Conservation (phyloP, 352 stramenopile genomes). For the Globisporangium cederbergense region DNA sequence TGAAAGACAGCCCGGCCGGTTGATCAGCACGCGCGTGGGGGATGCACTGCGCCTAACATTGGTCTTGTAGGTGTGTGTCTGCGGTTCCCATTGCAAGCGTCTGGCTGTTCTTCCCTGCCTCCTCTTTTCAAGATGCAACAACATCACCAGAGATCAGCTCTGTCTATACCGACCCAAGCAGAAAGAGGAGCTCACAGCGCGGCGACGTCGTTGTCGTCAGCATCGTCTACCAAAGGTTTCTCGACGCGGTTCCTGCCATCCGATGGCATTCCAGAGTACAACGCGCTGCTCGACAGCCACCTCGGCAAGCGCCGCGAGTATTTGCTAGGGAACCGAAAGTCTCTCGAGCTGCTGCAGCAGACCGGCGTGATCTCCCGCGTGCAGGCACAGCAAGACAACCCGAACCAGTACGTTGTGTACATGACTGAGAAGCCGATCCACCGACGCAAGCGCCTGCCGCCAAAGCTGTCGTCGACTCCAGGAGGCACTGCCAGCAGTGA, state of each 20-base stretch:
- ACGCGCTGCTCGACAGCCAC: constrained; percentile 58
- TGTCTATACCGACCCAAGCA: neutral
- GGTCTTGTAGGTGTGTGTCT: constrained; percentile 3
- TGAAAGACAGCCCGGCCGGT: neutral
- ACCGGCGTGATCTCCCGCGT: constrained; percentile 62
- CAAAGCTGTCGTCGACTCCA: neutral
- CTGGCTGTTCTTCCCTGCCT: neutral
- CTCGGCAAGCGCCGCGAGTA: constrained; percentile 65
- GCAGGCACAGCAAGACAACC: constrained; percentile 36
- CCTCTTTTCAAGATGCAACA: constrained; percentile 11
- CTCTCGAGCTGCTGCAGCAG: constrained; percentile 53
- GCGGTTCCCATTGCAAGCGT: neutral
- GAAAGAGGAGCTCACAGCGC: neutral
- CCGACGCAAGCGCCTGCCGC: constrained; percentile 36
- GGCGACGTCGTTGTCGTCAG: neutral
- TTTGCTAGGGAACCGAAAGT: constrained; percentile 54
- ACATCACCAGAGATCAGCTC: neutral
- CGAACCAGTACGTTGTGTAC: constrained; percentile 73
- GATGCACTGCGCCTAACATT: neutral
- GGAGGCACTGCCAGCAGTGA: neutral
- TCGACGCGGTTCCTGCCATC: constrained; percentile 63
- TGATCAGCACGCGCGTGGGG: neutral
- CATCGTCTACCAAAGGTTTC: constrained; percentile 21
- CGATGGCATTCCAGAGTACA: constrained; percentile 70
- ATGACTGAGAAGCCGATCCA: constrained; percentile 47